Evolutionary conservation across 1,284 basidiomycete genomes (phyloP).

Genomic region (Puccinia polysora): DNA sequence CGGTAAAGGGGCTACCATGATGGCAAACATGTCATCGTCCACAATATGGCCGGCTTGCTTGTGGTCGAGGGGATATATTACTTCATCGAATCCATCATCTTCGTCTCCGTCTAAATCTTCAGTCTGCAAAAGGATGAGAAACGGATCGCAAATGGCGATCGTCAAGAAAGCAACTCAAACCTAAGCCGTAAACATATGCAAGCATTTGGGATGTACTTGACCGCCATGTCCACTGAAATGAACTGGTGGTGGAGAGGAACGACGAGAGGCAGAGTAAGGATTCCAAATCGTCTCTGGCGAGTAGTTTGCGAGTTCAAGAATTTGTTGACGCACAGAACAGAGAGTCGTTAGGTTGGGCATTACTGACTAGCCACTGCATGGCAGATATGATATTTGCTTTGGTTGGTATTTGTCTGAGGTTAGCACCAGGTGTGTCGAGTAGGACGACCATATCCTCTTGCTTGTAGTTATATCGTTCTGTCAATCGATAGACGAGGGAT

Average conservation of each 20-base stretch:
- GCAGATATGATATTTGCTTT: conserved; percentile 74
- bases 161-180: neutral
- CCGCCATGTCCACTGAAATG: conserved; percentile 66
- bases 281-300: conserved; percentile 56
- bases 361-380: conserved; percentile 83
- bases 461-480: conserved; percentile 65
- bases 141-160: conserved; percentile 54
- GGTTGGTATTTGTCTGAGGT: conserved; percentile 67
- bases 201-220: conserved; percentile 60
- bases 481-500: neutral
- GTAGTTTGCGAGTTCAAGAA: conserved; percentile 53
- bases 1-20: conserved; percentile 63
- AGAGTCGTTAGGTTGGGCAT: conserved; percentile 73
- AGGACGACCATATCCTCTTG: conserved; percentile 78
- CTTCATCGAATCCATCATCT: conserved; percentile 58
- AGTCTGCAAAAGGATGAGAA: neutral
- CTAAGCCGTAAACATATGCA: too few species aligned
- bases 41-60: conserved; percentile 68
- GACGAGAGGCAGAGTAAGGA: neutral
- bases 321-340: conserved; percentile 64
- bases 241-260: neutral
- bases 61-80: conserved; percentile 79
- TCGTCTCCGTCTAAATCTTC: conserved; percentile 55
- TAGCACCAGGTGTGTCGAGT: conserved; percentile 64
- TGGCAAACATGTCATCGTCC: conserved; percentile 60